Evolutionary conservation across 768 basidiomycete species (phyloP).

Genomic region (Lactarius trivialis): DNA sequence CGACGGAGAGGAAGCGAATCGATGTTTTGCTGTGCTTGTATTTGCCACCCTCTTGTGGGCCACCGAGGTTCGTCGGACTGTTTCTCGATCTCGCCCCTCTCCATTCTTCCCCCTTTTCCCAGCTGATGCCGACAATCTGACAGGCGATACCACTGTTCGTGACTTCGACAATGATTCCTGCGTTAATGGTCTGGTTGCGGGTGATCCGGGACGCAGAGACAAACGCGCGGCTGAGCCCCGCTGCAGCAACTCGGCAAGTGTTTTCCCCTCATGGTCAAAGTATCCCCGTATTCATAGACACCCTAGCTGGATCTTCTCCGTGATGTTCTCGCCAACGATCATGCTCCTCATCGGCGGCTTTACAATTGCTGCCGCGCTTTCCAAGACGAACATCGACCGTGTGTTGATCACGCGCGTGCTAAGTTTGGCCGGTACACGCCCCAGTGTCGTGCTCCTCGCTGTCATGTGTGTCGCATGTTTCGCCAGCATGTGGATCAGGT

Average conservation of each 20-base stretch:
- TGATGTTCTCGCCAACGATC: slow-evolving; percentile 97
- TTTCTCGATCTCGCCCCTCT: not conserved
- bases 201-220: slow-evolving; percentile 63
- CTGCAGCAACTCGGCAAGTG: slow-evolving; percentile 76
- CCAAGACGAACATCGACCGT: slow-evolving; percentile 92
- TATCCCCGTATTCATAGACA: slow-evolving; percentile 1
- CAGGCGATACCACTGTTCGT: slow-evolving; percentile 96
- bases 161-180: slow-evolving; percentile 86
- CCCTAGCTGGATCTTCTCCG: slow-evolving; percentile 78
- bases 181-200: slow-evolving; percentile 78
- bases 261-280: not conserved
- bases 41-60: slow-evolving; percentile 96
- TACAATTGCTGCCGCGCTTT: slow-evolving; percentile 93
- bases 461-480: slow-evolving; percentile 98
- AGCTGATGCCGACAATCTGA: not conserved
- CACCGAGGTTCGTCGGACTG: slow-evolving; percentile 61
- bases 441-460: slow-evolving; percentile 79
- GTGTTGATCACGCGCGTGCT: slow-evolving; percentile 87
- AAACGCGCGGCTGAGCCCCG: slow-evolving; percentile 44
- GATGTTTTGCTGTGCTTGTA: slow-evolving; percentile 82
- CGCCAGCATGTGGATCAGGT: slow-evolving; percentile 99
- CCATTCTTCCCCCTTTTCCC: not conserved
- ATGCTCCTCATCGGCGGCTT: slow-evolving; percentile 98
- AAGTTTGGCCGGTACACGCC: slow-evolving; percentile 82
- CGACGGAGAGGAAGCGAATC: slow-evolving; percentile 65